Evolutionary conservation across 257 asterid species (phyloP).

Genomic region (Lithospermum erythrorhizon): DNA sequence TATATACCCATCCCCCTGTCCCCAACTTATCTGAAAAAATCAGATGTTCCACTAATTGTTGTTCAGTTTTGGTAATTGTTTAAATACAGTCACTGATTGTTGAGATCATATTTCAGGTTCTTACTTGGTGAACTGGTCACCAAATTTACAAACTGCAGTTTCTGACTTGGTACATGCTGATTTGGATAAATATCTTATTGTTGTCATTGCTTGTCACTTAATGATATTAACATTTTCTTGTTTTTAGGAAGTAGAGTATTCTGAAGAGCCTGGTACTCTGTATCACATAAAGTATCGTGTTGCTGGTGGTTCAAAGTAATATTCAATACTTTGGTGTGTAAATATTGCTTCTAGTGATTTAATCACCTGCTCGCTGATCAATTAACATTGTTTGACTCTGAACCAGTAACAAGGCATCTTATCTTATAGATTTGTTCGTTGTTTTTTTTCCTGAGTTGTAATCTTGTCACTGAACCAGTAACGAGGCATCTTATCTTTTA

Average conservation of each 20-base stretch:
- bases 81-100: conserved; percentile 21
- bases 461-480: not conserved
- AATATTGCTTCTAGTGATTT: not conserved
- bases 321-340: conserved; percentile 1
- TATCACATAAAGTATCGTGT: conserved; percentile 97
- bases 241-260: conserved; percentile 86
- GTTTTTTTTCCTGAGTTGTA: no score
- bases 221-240: conserved; percentile 7
- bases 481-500: not conserved
- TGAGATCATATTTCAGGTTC: conserved; percentile 56
- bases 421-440: not conserved
- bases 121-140: conserved; percentile 99
- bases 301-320: conserved; percentile 95
- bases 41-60: not conserved
- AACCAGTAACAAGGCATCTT: not conserved
- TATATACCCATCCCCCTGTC: no score
- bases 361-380: not conserved
- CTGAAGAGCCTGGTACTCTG: conserved; percentile 85
- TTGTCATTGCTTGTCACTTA: conserved; percentile 8
- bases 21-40: not conserved
- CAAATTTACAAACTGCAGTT: conserved; percentile 97
- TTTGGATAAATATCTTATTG: conserved; percentile 2
- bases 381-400: not conserved
- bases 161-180: conserved; percentile 62
- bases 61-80: not conserved